Evolutionary conservation across 2,329 filamentous ascomycete species (phyloP), one percentile per base, ranked within the genome.

Genomic region (Xylaria sp.): DNA sequence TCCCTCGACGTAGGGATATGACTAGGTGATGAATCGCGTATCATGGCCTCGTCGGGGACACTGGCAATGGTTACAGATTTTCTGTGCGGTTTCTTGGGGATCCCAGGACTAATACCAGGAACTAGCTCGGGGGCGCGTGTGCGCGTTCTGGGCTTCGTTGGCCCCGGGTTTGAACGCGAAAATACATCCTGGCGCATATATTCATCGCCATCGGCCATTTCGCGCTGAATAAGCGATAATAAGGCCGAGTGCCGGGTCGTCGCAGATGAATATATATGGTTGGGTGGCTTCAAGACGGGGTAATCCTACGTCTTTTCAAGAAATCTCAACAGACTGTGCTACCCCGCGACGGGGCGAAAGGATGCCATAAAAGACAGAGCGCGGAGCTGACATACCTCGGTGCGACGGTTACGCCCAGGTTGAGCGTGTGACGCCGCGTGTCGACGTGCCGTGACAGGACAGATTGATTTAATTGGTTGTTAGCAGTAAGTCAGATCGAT

Each of bases 321-420:
- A 7, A 42, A 10, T 59, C 57, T 65, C 50, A 59, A 66, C 52
- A 58, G 58, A 57, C 52, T 60, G 54, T 19, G 23, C 54, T 55
- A 54, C 50, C 53, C 56, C 50, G 57, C 58, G 58, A 60, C 46
- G 50, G 54, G 47, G 55, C 57, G 48, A 55, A 61, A 62, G 8
- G 54, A 56, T 34, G 61, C 23, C 55, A 52, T 55, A 59, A 65
- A 61, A 51, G 30, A n/a, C 46, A 66, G 56, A 51, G 61, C 65
- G 63, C 65, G 57, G 63, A 63, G 65, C 63, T 65, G 62, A 62
- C 63, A 67, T 63, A 67, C 63, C 59, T 66, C 59, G 62, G 63
- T 63, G 56, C 23, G 30, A 55, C 11, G 37, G 47, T 52, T 35
- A 46, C 51, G 53, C 37, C 56, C 44, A 55, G 11, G 54, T 51